phyloP scores from a whole-genome alignment of 1,284 basidiomycete genomes.

The Trametes versicolor region DNA sequence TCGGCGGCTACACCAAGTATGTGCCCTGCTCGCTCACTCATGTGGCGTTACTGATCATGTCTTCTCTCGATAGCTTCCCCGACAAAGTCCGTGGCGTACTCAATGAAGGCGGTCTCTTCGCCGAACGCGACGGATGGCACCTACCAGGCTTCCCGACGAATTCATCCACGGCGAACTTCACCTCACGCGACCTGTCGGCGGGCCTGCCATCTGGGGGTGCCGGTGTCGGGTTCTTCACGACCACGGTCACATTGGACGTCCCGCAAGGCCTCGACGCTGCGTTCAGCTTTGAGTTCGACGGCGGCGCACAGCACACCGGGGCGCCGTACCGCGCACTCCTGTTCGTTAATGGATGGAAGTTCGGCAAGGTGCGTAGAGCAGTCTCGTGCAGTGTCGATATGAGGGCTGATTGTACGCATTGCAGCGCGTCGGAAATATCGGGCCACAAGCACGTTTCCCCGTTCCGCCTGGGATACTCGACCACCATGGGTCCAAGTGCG shows the following conservation, averaged over 20 bases:
- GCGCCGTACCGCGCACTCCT: constrained; percentile 77
- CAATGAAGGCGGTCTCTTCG: constrained; percentile 85
- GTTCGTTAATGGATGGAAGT: constrained; percentile 90
- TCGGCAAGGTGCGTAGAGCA: constrained; percentile 72
- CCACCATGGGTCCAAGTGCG: constrained; percentile 76
- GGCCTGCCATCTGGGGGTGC: constrained; percentile 66
- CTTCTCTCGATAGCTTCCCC: constrained; percentile 55
- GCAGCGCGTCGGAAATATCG: constrained; percentile 45
- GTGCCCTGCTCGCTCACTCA: constrained; percentile 30
- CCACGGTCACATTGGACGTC: constrained; percentile 71
- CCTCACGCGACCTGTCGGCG: constrained; percentile 55
- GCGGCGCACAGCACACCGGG: constrained; percentile 45
- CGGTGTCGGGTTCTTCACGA: constrained; percentile 84
- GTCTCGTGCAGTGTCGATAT: too few relatives aligned
- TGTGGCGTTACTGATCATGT: neutral
- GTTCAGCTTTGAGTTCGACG: constrained; percentile 74
- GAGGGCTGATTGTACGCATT: neutral
- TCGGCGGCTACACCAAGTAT: constrained; percentile 77
- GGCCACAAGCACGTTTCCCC: constrained; percentile 81
- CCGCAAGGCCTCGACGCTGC: constrained; percentile 68
- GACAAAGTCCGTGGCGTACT: constrained; percentile 76
- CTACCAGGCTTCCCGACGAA: constrained; percentile 70
- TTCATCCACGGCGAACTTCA: constrained; percentile 58
- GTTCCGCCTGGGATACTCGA: constrained; percentile 81
- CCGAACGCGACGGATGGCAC: constrained; percentile 85